Base-by-base conservation (phyloP, 2,329 filamentous ascomycete genomes). In the Paecilomyces formosus region DNA sequence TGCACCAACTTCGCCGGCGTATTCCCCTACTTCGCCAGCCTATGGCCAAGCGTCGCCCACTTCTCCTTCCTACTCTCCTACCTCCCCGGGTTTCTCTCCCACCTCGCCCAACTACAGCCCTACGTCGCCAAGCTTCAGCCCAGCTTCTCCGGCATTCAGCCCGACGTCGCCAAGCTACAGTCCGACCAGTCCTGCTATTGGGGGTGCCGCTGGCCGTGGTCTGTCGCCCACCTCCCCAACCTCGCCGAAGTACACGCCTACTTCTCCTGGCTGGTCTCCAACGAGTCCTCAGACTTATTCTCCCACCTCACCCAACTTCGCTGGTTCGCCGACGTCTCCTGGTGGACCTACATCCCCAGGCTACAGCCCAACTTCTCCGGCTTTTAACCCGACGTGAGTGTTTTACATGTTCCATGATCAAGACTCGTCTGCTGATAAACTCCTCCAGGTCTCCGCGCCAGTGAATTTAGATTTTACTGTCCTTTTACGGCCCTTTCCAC, bases 1-100 rank as follows among this genome's bases (percentile, higher is more conserved):
- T 64, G 78, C 74, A 35, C 79, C 79, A 8, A 84, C 81, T 1
- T 82, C 79, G 45, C 85, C 84, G 8, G 84, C 84, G 2, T 92
- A 91, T 75, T 90, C 89, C 51, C 90, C 90, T 3, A 91, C 89
- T 0, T 93, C 89, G 54, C 89, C 79, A 74, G 88, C 75, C 70
- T 85, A 76, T 60, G 88, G 72, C 83, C 89, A 64, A 83, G 83
- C 69, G 74, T 92, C 89, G 53, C 86, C 90, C 50, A 78, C 77
- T 1, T 80, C 78, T n/a, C 78, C 78, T 63, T 79, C 73, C 62
- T 79, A 78, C 63, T 82, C 80, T 58, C 80, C 80, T 4, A 81
- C 78, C 1, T 85, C 82, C 15, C 83, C 83, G 35, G 80, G 79
- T 26, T 78, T 76, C 55, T 84, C 81, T 5, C 82, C 83, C 21